Evolutionary conservation across 2,329 filamentous ascomycete species (phyloP), one percentile per base, ranked within the genome.

Genomic region (Dothiorella sarmentorum): DNA sequence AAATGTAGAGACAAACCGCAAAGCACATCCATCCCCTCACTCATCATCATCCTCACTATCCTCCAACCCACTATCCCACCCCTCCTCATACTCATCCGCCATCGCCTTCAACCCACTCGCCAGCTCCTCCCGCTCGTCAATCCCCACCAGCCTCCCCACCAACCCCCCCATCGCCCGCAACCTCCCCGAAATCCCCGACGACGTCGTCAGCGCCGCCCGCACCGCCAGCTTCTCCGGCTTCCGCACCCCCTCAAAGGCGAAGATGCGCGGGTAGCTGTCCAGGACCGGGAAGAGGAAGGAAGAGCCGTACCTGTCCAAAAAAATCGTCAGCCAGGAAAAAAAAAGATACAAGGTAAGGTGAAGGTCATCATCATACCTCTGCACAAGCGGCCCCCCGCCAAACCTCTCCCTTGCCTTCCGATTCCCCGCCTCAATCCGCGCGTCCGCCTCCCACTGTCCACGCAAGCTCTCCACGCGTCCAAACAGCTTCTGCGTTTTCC

Each of bases 21-120:
- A 15, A 2, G 7, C 11, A 26, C 40, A 1, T 11, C 20, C 3
- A 17, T 13, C 3, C 17, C 11, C 56, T 58, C 56, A 58, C 43
- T 38, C 38, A 37, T 31, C 45, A 15, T 49, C 38, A 15, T 49
- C 45, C 35, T 35, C 45, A 20, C 63, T 66, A 37, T 43, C 22
- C 35, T 53, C 56, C 15, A 52, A 11, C 26, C 86, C 90, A 67
- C 88, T 91, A 11, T 85, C 86, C 89, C 90, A 96, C 1, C 91
- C 91, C 61, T 94, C 90, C 65, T 90, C 86, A 71, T 97, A 97
- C 61, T 89, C 89, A 68, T 96, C 92, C 1, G 88, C 87, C 66
- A 97, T 86, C 61, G 89, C 87, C 22, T 88, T 85, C 37, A 99
- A 78, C 11, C 88, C 86, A 68, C 96, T 94, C 44, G 85, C 84